Conservation (phyloP, 345 rosid species). For the Alliaria petiolata region DNA sequence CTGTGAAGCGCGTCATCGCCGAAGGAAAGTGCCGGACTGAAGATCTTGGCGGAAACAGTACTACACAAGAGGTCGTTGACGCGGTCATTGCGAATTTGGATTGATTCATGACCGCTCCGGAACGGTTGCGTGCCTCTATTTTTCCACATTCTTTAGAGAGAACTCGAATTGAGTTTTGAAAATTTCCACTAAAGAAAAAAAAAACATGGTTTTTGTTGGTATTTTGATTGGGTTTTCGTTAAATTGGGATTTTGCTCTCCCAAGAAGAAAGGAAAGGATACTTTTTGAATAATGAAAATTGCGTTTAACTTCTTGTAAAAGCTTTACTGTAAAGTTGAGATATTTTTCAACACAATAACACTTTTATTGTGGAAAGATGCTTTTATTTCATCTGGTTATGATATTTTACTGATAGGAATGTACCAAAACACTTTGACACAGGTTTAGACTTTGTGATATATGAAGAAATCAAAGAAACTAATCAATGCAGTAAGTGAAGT, state of each 20-base stretch:
- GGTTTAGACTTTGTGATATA: too few species aligned
- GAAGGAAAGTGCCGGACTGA: constrained; percentile 52
- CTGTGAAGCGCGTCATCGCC: constrained; percentile 60
- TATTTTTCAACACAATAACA: too few species aligned
- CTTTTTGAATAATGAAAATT: constrained; percentile 14
- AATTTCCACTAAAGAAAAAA: background rate
- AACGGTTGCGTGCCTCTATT: too few species aligned
- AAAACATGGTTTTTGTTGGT: background rate
- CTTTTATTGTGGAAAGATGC: too few species aligned
- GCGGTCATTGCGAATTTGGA: constrained; percentile 31
- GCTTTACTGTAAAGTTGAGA: too few species aligned
- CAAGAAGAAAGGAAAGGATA: background rate
- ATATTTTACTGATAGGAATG: too few species aligned
- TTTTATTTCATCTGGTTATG: too few species aligned
- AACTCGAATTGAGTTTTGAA: background rate
- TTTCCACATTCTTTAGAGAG: constrained; percentile 25
- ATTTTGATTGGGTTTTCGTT: background rate
- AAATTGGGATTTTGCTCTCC: background rate
- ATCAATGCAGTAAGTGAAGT: too few species aligned
- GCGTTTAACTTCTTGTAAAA: too few species aligned
- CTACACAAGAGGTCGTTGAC: constrained; percentile 31
- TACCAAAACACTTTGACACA: too few species aligned
- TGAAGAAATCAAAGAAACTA: too few species aligned
- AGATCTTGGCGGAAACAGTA: constrained; percentile 37
- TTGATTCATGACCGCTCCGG: constrained; percentile 26